These are phyloP conservation scores for Kodamaea leandrae DNA, from an alignment of 805 yeast species.

Conservation along the genomic window DNA sequence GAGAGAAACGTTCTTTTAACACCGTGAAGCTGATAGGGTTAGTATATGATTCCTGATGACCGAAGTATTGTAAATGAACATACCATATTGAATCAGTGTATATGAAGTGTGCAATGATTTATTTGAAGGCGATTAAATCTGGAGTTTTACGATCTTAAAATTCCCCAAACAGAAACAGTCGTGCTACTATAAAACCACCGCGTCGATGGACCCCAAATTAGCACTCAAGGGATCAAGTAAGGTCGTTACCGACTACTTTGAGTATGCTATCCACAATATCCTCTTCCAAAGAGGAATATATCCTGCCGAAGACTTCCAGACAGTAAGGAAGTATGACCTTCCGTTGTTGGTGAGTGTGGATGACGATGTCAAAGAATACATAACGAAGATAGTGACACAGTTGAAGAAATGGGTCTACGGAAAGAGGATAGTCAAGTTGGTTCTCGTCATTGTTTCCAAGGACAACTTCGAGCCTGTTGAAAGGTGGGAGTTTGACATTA, in stretches of 20 bases:
- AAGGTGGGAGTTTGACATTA: constrained; percentile 80
- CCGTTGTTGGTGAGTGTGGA: constrained; percentile 70
- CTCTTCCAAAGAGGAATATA: constrained; percentile 88
- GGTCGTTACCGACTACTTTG: constrained; percentile 78
- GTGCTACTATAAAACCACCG: too few relatives aligned
- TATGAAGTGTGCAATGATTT: too few relatives aligned
- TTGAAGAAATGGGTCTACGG: constrained; percentile 65
- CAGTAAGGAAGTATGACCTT: constrained; percentile 76
- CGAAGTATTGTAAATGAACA: too few relatives aligned
- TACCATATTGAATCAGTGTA: too few relatives aligned
- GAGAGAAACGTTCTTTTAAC: constrained; percentile 58
- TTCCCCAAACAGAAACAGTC: too few relatives aligned
- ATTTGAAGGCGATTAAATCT: too few relatives aligned
- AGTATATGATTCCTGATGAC: background rate
- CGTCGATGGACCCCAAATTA: constrained; percentile 33
- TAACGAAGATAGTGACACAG: constrained; percentile 65
- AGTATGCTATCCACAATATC: constrained; percentile 75
- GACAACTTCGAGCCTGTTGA: constrained; percentile 69
- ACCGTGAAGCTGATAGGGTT: constrained; percentile 57
- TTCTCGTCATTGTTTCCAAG: constrained; percentile 70
- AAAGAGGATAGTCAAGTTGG: constrained; percentile 63
- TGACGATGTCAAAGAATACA: constrained; percentile 70
- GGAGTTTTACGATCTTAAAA: too few relatives aligned
- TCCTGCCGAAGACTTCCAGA: constrained; percentile 79
- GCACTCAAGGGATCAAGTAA: constrained; percentile 78